Conservation (phyloP, 106 monocot genomes). For the Iris macrosiphon region DNA sequence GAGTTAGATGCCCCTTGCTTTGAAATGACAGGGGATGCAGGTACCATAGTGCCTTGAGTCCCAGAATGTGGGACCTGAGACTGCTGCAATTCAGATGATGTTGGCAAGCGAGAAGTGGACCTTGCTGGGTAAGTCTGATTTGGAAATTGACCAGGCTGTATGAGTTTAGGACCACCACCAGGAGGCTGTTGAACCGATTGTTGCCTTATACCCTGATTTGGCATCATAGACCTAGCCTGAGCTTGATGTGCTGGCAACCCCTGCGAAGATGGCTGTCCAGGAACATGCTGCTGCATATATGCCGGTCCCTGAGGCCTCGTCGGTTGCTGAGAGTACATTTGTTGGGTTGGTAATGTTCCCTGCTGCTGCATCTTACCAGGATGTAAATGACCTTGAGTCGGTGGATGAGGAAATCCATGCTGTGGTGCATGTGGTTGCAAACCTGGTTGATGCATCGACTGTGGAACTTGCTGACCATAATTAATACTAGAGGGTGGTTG, state of each 20-base stretch:
- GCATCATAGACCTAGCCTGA: slow-evolving; percentile 11
- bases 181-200: no score
- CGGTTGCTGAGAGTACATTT: slow-evolving; percentile 27
- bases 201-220: slow-evolving; percentile 13
- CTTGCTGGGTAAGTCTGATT: slow-evolving; percentile 2
- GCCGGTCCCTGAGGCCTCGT: slow-evolving; percentile 28
- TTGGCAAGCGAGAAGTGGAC: slow-evolving; percentile 9
- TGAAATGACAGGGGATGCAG: background rate
- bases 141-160: no score
- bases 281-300: no score
- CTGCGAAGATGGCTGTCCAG: no score
- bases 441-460: slow-evolving; percentile 17
- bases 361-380: no score
- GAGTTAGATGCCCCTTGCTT: slow-evolving; percentile 18
- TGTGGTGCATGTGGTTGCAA: slow-evolving; percentile 31
- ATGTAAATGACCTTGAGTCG: slow-evolving; percentile 13
- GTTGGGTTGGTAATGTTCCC: slow-evolving; percentile 23
- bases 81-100: slow-evolving; percentile 1
- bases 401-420: slow-evolving; percentile 23
- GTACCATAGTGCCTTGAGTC: slow-evolving; percentile 13
- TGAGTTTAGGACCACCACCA: no score
- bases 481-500: slow-evolving; percentile 19
- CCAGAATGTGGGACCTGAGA: slow-evolving; percentile 13
- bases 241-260: no score
- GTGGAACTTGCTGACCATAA: slow-evolving; percentile 19